Percentiles rank a stretch among this genome's conserved stretches.
These are phyloP conservation scores for Colletotrichum simmondsii DNA, from an alignment of 2,329 filamentous ascomycete genomes.

Conservation along the genomic window DNA sequence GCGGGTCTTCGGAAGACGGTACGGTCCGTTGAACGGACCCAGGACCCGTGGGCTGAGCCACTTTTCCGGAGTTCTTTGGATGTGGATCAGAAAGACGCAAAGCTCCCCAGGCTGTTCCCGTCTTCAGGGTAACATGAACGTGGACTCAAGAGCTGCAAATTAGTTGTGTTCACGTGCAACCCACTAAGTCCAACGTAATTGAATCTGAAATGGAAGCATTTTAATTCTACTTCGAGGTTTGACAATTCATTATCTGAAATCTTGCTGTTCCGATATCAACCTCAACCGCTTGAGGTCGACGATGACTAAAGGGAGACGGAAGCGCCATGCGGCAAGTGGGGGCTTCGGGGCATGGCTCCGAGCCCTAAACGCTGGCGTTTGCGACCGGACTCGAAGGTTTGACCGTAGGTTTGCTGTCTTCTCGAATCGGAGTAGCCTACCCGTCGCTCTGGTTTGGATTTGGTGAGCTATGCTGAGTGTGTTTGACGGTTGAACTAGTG, in stretches of 20 bases:
- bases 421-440: not conserved
- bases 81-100: not conserved
- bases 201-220: too few relatives aligned
- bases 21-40: not conserved
- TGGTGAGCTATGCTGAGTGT: not conserved
- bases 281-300: not conserved
- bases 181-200: too few relatives aligned
- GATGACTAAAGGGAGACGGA: not conserved
- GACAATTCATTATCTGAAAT: too few relatives aligned
- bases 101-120: not conserved
- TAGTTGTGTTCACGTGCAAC: too few relatives aligned
- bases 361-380: not conserved
- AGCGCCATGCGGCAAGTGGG: not conserved
- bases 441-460: not conserved
- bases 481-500: not conserved
- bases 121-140: too few relatives aligned
- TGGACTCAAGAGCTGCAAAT: too few relatives aligned
- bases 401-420: not conserved
- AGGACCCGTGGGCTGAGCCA: not conserved
- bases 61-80: too few relatives aligned
- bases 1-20: not conserved
- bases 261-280: not conserved
- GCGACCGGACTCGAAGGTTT: not conserved
- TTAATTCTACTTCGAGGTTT: too few relatives aligned
- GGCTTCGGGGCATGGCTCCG: not conserved